Conservation (phyloP, 129 eudicot genomes). For the Daucus carota region DH1_v3.0 NC_030384.2:34147001-34147500, state of each 20-base stretch:
- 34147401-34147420: slow-evolving; percentile 86
- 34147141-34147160: not conserved
- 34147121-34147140: slow-evolving; percentile 8
- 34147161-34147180: not conserved
- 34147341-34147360: not conserved
- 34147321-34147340: not conserved
- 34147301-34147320: not conserved
- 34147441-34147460: not conserved
- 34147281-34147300: not conserved
- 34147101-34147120: slow-evolving; percentile 10
- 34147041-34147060: slow-evolving; percentile 1
- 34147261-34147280: not conserved
- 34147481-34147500: not conserved
- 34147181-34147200: not conserved
- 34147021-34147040: not conserved
- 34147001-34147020: not conserved
- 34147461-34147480: not conserved
- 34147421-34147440: slow-evolving; percentile 56
- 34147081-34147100: slow-evolving; percentile 6
- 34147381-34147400: slow-evolving; percentile 91
- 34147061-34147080: slow-evolving; percentile 9
- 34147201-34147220: not conserved
- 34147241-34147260: not conserved
- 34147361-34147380: slow-evolving; percentile 59
- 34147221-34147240: not conserved